These are phyloP conservation scores for Solanum neorickii DNA, from an alignment of 257 asterid genomes.

Conservation along the genomic window DNA sequence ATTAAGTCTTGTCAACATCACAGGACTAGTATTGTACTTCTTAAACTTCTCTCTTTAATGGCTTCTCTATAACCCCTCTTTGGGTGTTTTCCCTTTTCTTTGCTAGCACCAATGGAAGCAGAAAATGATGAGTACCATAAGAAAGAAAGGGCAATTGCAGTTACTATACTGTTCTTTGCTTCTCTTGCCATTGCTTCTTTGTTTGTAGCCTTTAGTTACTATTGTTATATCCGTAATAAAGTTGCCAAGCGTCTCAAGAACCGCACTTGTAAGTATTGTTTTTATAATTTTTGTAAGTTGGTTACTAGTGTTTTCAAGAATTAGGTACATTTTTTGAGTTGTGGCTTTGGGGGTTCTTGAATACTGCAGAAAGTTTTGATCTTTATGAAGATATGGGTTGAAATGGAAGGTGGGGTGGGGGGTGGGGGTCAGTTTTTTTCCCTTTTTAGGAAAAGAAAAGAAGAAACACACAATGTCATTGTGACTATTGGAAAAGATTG, in stretches of 20 bases:
- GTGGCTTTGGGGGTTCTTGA: background rate
- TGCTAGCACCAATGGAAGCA: constrained; percentile 33
- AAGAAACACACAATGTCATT: background rate
- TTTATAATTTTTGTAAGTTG: background rate
- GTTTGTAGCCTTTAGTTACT: constrained; percentile 55
- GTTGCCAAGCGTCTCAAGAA: constrained; percentile 46
- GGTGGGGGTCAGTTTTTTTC: background rate
- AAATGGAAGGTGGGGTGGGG: background rate
- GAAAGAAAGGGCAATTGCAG: constrained; percentile 39
- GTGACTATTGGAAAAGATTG: background rate
- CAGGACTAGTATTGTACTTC: background rate
- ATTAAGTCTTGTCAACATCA: background rate
- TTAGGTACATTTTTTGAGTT: background rate
- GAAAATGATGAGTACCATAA: constrained; percentile 39
- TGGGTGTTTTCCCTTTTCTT: background rate
- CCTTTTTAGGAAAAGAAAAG: background rate
- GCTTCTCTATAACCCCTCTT: background rate
- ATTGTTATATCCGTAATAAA: constrained; percentile 58
- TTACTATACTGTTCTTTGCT: constrained; percentile 46
- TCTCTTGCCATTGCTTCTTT: constrained; percentile 51
- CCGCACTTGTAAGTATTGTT: constrained; percentile 23
- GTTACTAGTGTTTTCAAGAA: background rate
- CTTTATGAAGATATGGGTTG: background rate
- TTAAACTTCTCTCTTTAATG: background rate
- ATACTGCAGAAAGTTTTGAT: background rate